Base-by-base conservation (phyloP, 139 green algal genomes). In the Marvania coccoides region DNA sequence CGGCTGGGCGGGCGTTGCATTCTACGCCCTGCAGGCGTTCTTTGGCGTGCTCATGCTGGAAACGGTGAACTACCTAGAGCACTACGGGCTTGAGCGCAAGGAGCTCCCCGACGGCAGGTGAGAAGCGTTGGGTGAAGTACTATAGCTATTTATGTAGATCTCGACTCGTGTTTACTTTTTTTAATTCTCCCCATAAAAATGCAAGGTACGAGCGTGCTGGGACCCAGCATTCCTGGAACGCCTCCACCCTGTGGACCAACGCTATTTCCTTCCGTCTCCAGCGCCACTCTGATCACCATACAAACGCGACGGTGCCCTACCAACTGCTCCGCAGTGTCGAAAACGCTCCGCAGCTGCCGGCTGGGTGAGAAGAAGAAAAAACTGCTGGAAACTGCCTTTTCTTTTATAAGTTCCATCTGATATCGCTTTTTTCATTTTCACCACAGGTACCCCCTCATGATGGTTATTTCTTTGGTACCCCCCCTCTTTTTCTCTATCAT, bases 11-110 rank as follows among this genome's bases (percentile, higher is more conserved):
- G 69, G 62, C 31, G 28, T 74, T 15, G 38, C 33, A 2, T 57
- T 83, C 26, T 33, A 48, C 19, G 48, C 68, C 23, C 58, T 58
- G 0, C 77, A 83, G 57, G 79, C 75, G 19, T 4, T 62, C 7
- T 7, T 65, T 7, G 58, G 37, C 10, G 56, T 82, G 7, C 19
- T 79, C 9, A 53, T 78, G 57, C 71, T 82, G 39, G 66, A 79
- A 54, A 48, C 23, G n/a, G 78, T 87, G 19, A 84, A 89, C 70
- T 89, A 85, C 71, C 47, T 88, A 29, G 78, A 89, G 68, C 83
- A 89, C 63, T 89, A 87, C 54, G 81, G 81, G 5, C 63, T 89
- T 26, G 24, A 46, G 37, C 69, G 82, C 36, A 15, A 34, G 23
- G 62, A 62, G 42, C 10, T 69, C 0, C 5, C 58, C 6, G 59